Evolutionary conservation across 1,139 yeast species (phyloP).

Genomic region (Debaryomyces udenii): DNA sequence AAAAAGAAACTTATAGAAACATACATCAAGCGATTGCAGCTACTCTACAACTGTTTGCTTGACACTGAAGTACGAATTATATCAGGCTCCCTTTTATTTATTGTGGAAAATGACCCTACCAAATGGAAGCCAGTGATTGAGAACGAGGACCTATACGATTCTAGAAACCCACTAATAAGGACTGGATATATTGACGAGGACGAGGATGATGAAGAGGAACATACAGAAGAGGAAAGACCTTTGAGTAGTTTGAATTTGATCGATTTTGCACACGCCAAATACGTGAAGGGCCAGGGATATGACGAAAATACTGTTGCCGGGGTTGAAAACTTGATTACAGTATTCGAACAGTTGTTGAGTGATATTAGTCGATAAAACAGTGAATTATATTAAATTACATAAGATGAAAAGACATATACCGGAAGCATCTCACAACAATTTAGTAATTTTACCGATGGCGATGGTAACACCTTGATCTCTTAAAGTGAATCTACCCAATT

Average conservation of each 20-base stretch:
- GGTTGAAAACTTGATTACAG: conserved; percentile 56
- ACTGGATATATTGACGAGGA: conserved; percentile 31
- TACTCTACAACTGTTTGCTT: conserved; percentile 64
- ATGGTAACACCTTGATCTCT: conserved; percentile 98
- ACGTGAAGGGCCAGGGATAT: conserved; percentile 63
- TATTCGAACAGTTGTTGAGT: conserved; percentile 34
- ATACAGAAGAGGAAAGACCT: conserved; percentile 21
- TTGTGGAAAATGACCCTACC: conserved; percentile 66
- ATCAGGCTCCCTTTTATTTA: conserved; percentile 74
- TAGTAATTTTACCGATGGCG: conserved; percentile 96
- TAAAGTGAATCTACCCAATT: conserved; percentile 94
- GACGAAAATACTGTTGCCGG: conserved; percentile 75
- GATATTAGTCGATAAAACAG: conserved; percentile 1
- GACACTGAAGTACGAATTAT: conserved; percentile 66
- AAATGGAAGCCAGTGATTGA: conserved; percentile 44
- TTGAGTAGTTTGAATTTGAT: conserved; percentile 63
- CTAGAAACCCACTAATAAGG: conserved; percentile 42
- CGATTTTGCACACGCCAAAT: conserved; percentile 87
- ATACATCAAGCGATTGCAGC: conserved; percentile 60
- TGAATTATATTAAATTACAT: conserved; percentile 7
- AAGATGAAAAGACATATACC: neutral
- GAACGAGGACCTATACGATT: conserved; percentile 28
- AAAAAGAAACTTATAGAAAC: conserved; percentile 34
- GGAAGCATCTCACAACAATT: conserved; percentile 48
- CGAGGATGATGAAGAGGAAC: conserved; percentile 30